A percentile compares a stretch with the other conserved stretches of the same genome.
phyloP scores from a whole-genome alignment of 495 filamentous ascomycete species.

The Penicillium diatomitis region DNA sequence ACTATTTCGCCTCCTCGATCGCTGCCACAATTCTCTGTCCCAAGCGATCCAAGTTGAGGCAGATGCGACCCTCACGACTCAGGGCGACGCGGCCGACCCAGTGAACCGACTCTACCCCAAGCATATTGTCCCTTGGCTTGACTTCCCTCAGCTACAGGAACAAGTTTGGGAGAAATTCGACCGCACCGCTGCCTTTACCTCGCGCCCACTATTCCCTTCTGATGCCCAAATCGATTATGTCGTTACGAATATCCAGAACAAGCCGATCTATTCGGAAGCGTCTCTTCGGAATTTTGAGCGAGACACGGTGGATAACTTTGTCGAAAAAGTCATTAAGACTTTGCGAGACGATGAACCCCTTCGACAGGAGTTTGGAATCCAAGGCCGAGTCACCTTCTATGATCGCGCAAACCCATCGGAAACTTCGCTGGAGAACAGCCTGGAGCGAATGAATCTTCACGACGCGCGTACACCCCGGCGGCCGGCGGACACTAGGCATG shows the following conservation, averaged over 20 bases:
- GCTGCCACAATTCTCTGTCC: conserved; percentile 18
- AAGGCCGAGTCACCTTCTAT: conserved; percentile 17
- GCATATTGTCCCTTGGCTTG: neutral
- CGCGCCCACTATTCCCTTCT: no score
- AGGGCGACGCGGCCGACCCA: conserved; percentile 12
- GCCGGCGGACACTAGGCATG: conserved; percentile 8
- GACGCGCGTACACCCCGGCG: conserved; percentile 7
- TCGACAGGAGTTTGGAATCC: conserved; percentile 12
- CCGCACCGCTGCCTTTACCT: neutral
- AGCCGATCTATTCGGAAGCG: conserved; percentile 19
- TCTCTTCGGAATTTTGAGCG: conserved; percentile 19
- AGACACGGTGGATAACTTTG: conserved; percentile 21
- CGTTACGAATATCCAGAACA: conserved; percentile 12
- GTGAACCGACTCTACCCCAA: conserved; percentile 20
- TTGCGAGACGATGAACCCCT: conserved; percentile 16
- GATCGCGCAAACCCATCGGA: conserved; percentile 11
- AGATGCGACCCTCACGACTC: conserved; percentile 16
- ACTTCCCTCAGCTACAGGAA: conserved; percentile 16
- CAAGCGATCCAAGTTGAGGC: conserved; percentile 18
- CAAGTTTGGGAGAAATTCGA: conserved; percentile 9
- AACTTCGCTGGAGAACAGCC: conserved; percentile 13
- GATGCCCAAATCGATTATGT: neutral
- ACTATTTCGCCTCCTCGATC: conserved; percentile 16
- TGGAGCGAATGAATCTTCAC: conserved; percentile 14
- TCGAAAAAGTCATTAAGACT: conserved; percentile 14